Conservation (phyloP, 805 yeast genomes). For the Grigorovia transvaalensis region DNA sequence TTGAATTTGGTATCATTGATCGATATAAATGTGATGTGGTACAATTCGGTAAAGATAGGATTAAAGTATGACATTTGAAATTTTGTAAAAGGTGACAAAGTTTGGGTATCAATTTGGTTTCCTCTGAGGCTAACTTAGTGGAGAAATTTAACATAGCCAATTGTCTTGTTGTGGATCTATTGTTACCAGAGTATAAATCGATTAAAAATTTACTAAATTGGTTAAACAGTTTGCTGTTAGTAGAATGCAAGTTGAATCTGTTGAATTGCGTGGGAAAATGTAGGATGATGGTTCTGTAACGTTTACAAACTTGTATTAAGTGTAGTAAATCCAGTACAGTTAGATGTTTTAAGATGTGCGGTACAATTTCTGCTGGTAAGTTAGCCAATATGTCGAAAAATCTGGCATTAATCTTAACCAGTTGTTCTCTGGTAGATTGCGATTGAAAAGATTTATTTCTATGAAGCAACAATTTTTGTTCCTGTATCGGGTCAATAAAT, state of each 20-base stretch:
- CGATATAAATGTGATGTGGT: slow-evolving; percentile 12
- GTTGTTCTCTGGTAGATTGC: too few relatives aligned
- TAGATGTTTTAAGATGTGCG: slow-evolving; percentile 12
- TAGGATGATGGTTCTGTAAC: slow-evolving; percentile 15
- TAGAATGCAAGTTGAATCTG: slow-evolving; percentile 9
- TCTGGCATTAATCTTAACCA: background rate
- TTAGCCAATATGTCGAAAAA: background rate
- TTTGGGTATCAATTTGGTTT: slow-evolving; percentile 10
- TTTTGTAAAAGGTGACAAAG: slow-evolving; percentile 10
- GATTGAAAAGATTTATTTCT: too few relatives aligned
- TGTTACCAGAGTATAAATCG: background rate
- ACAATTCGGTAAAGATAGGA: slow-evolving; percentile 15
- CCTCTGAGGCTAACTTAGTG: slow-evolving; percentile 17
- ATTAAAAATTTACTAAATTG: slow-evolving; percentile 13
- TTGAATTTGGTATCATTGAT: slow-evolving; percentile 5
- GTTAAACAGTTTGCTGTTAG: slow-evolving; percentile 9
- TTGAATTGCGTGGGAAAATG: slow-evolving; percentile 14
- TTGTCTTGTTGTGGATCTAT: background rate
- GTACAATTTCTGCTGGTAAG: slow-evolving; percentile 22
- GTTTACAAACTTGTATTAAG: slow-evolving; percentile 13
- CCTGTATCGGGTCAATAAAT: slow-evolving; percentile 17
- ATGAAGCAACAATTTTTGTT: slow-evolving; percentile 2
- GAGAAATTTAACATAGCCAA: slow-evolving; percentile 13
- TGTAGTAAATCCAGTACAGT: slow-evolving; percentile 12
- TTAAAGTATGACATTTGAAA: slow-evolving; percentile 7